Base-by-base conservation (phyloP, 345 rosid genomes). In the Camelina sativa region DNA sequence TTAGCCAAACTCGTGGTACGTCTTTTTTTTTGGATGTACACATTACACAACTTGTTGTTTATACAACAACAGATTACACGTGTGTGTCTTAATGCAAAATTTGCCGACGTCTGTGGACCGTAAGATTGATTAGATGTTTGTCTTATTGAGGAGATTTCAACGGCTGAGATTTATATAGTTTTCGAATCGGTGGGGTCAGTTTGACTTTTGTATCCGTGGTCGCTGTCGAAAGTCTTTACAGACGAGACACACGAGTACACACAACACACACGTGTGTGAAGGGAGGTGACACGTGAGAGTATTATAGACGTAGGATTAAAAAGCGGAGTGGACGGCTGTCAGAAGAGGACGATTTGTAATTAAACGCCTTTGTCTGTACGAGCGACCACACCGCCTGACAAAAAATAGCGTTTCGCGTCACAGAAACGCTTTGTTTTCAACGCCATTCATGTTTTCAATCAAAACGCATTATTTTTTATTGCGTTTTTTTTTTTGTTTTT, bases 1-100 rank as follows among this genome's bases (percentile, higher is more conserved):
- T 74, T 90, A 61, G 76, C 83, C 44, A 89, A 78, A 52, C 74
- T 92, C 30, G 78, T 55, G 96, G 99, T 95, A 84, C 69, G 82
- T 34, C 37, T 34, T 34, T 34, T 34, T 34, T 34, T 34, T 34
- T 0, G 2, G 37, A 8, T 34, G 37, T 34, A 34, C 37, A 34
- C 7, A 7, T 20, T 20, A 19, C 69, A 5, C 43, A 34, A 25
- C 15, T 35, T 43, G 28, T 30, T n/a, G n/a, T n/a, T n/a, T 32
- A 44, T 67, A 47, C 11, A 40, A 30, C 34, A 25, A 6, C 62
- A 55, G 28, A 74, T 28, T 28, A 34, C 79, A 52, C 57, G 57
- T 44, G 65, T 62, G 74, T 38, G 53, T 57, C 23, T 44, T 2
- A 63, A 56, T 41, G 72, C 55, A 41, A 10, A 10, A 13, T 5